Base-by-base conservation (phyloP, 2,329 filamentous ascomycete species). In the Botryotinia globosa region DNA sequence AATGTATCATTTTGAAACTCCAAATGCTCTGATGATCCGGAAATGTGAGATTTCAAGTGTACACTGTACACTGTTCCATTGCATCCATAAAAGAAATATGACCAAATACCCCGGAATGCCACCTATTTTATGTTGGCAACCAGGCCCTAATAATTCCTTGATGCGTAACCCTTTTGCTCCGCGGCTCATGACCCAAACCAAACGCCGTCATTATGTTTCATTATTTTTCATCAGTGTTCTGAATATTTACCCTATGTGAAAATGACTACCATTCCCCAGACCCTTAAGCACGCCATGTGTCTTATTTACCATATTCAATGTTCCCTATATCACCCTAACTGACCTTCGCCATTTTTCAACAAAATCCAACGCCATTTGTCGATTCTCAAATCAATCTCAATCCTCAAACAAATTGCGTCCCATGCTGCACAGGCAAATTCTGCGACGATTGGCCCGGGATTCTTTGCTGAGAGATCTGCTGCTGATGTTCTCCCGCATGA, bases 391-490 rank as follows among this genome's bases (percentile, higher is more conserved):
- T 32, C 18, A 10, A 22, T 39, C 9, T 39, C 3, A 37, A 3
- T n/a, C 14, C 61, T 71, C 37, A 71, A 66, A 71, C 69, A 44
- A 71, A 71, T 39, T 71, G 69, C 37, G 8, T 66, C 0, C 69
- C 69, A 20, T 56, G 67, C 32, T 69, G 59, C 29, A n/a, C 10
- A 20, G 69, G 59, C 14, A 58, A 7, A 71, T 66, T 56, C 42
- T 71, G 69, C 45, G 61, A 45, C 4, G 69, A 72, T 1, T 59
- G 70, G 9, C 51, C 48, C 22, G 63, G 70, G n/a, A n/a, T 56
- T 0, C 39, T 29, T 32, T 71, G 45, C 29, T 58, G 39, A n/a
- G 34, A n/a, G 1, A 16, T 34, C 7, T 32, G 70, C 5, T 32
- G n/a, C 39, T 58, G 51, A 10, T 58, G 62, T 4, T 10, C 70